A percentile compares a stretch with the other conserved stretches of the same genome.
phyloP scores from a whole-genome alignment of 1,284 basidiomycete species.

The Ganoderma resinaceum region DNA sequence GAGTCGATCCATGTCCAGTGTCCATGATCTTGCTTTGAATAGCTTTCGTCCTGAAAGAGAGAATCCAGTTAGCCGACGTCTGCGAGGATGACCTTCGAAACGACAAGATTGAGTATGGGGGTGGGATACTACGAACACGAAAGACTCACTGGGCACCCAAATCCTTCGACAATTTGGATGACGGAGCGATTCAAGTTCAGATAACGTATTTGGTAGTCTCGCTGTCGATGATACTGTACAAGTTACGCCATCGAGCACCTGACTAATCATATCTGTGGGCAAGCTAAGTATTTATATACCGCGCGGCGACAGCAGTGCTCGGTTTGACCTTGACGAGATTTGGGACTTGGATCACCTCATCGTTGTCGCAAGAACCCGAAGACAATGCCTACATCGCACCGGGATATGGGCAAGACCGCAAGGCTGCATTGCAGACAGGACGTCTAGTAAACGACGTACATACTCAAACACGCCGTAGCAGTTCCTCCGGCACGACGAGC shows the following conservation, averaged over 20 bases:
- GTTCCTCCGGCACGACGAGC: neutral
- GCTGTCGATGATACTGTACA: too few species aligned
- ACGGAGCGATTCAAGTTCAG: too few species aligned
- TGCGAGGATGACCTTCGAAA: too few species aligned
- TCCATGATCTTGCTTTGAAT: neutral
- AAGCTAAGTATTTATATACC: too few species aligned
- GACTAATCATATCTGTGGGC: neutral
- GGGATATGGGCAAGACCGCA: neutral
- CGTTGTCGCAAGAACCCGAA: neutral
- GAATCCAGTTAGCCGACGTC: too few species aligned
- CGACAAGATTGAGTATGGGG: too few species aligned
- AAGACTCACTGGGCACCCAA: too few species aligned
- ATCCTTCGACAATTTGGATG: too few species aligned
- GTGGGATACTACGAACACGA: too few species aligned
- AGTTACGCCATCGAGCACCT: neutral
- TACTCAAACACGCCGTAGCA: conserved; percentile 17
- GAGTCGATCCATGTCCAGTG: neutral
- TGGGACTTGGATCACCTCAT: neutral
- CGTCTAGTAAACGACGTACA: conserved; percentile 11
- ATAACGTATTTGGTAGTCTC: too few species aligned
- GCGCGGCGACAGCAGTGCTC: too few species aligned
- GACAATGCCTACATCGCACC: neutral
- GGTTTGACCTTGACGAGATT: neutral
- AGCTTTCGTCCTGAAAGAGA: too few species aligned
- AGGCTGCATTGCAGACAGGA: conserved; percentile 6